A percentile compares a stretch with the other conserved stretches of the same genome.
phyloP scores from a whole-genome alignment of 2,329 filamentous ascomycete species.

The Sarocladiaceae sp. region DNA sequence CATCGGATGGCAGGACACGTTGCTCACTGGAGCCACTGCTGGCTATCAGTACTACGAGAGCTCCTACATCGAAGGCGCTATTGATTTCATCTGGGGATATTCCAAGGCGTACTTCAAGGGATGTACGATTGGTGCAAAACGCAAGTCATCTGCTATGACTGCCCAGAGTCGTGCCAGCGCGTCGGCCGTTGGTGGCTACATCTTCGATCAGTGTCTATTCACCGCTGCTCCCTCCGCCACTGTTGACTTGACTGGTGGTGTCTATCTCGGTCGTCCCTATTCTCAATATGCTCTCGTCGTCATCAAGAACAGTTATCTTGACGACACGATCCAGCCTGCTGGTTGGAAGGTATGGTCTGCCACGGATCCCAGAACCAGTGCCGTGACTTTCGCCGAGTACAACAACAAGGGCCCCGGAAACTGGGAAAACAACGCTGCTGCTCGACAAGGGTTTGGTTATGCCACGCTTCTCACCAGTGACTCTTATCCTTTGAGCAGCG shows the following conservation, averaged over 20 bases:
- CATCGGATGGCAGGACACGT: slow-evolving; percentile 44
- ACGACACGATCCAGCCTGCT: background rate
- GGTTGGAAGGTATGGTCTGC: slow-evolving; percentile 2
- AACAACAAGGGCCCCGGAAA: slow-evolving; percentile 2
- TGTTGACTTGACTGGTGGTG: slow-evolving; percentile 1
- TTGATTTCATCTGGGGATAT: slow-evolving; percentile 33
- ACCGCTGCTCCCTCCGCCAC: background rate
- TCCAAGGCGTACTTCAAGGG: slow-evolving; percentile 37
- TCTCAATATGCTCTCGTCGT: slow-evolving; percentile 4
- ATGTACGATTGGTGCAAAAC: slow-evolving; percentile 32
- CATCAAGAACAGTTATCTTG: slow-evolving; percentile 6
- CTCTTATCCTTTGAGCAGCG: background rate
- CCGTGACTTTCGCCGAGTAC: background rate
- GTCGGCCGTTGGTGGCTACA: background rate
- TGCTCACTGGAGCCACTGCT: slow-evolving; percentile 4
- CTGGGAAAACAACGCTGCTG: slow-evolving; percentile 1
- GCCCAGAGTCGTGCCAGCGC: slow-evolving; percentile 1
- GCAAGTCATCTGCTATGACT: slow-evolving; percentile 32
- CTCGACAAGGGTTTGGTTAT: background rate
- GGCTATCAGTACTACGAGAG: slow-evolving; percentile 42
- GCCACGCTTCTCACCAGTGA: slow-evolving; percentile 1
- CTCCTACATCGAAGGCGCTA: slow-evolving; percentile 41
- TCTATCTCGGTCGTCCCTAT: slow-evolving; percentile 2
- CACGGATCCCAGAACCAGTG: background rate
- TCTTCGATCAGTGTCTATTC: slow-evolving; percentile 6